A percentile compares a stretch with the other conserved stretches of the same genome.
phyloP scores from a whole-genome alignment of 768 basidiomycete species.

The Sistotremastrum suecicum region DNA sequence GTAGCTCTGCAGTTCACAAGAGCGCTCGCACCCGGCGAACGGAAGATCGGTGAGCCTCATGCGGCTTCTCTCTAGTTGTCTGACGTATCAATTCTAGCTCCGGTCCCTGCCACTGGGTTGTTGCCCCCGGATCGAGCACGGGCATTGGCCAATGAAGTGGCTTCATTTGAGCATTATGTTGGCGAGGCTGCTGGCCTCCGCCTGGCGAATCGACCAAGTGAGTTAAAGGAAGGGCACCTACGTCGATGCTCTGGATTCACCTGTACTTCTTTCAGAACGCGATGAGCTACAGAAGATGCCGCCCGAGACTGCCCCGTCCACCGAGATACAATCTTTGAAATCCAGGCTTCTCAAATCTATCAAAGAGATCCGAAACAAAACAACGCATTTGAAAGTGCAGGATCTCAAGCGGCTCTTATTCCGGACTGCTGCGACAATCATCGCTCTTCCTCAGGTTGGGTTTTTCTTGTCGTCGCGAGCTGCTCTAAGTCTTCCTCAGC shows the following conservation, averaged over 20 bases:
- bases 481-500: slow-evolving; percentile 26
- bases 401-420: slow-evolving; percentile 80
- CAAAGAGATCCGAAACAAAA: slow-evolving; percentile 55
- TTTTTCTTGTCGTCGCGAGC: not conserved
- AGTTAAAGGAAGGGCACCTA: slow-evolving; percentile 7
- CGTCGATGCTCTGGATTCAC: not conserved
- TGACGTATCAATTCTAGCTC: slow-evolving; percentile 26
- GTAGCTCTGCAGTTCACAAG: slow-evolving; percentile 79
- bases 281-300: slow-evolving; percentile 48
- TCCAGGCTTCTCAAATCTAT: slow-evolving; percentile 51
- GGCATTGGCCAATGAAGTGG: slow-evolving; percentile 69
- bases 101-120: slow-evolving; percentile 8
- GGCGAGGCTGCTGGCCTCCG: slow-evolving; percentile 78
- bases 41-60: slow-evolving; percentile 48
- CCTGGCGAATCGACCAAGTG: slow-evolving; percentile 52
- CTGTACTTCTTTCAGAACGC: slow-evolving; percentile 24
- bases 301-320: slow-evolving; percentile 40
- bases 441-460: slow-evolving; percentile 46
- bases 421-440: slow-evolving; percentile 70
- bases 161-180: slow-evolving; percentile 79
- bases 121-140: slow-evolving; percentile 77
- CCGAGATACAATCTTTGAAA: slow-evolving; percentile 55
- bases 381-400: slow-evolving; percentile 58
- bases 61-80: slow-evolving; percentile 34
- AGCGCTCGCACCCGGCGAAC: slow-evolving; percentile 60